Conservation (phyloP, 345 rosid species). For the Eucalyptus erythrocorys region DNA sequence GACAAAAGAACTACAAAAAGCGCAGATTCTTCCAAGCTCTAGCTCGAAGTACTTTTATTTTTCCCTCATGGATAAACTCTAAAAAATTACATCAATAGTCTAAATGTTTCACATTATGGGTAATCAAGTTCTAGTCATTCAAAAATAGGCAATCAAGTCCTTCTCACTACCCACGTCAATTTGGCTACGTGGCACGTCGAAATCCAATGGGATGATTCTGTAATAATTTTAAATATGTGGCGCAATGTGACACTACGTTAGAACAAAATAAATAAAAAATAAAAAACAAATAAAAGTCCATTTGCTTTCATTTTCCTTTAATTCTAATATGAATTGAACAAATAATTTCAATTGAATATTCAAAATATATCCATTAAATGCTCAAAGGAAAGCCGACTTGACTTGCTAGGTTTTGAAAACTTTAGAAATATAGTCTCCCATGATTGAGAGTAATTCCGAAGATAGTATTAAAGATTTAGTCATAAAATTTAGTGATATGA, state of each 20-base stretch:
- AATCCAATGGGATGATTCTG: not conserved
- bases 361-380: not conserved
- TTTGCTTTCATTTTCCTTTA: not conserved
- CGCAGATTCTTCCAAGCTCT: not conserved
- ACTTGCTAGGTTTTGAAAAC: not conserved
- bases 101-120: not conserved
- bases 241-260: not conserved
- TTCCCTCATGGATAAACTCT: not conserved
- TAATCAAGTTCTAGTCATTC: not conserved
- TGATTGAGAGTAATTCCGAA: not conserved
- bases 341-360: not conserved
- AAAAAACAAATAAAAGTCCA: not conserved
- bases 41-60: not conserved
- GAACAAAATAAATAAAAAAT: not conserved
- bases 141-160: not conserved
- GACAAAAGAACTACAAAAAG: too few relatives aligned
- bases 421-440: not conserved
- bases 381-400: not conserved
- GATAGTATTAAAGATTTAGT: not conserved
- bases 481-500: not conserved
- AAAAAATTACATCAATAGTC: not conserved
- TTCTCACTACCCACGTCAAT: not conserved
- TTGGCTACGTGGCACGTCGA: not conserved
- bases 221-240: not conserved
- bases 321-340: not conserved